phyloP scores from a whole-genome alignment of 257 asterid species.

The Solanum virginianum region DNA sequence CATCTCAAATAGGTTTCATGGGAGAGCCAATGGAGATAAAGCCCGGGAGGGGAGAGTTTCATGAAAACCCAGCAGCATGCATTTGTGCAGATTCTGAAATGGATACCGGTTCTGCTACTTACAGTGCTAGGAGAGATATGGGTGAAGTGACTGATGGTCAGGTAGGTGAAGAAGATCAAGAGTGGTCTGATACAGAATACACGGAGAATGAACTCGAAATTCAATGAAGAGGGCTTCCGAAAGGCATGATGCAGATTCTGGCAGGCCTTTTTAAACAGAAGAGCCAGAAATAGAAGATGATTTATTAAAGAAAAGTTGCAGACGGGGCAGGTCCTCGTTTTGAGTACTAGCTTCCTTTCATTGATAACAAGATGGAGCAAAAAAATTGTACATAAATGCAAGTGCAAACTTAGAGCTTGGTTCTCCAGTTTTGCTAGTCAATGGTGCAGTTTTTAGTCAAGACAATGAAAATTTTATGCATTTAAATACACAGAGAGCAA shows the following conservation, averaged over 20 bases:
- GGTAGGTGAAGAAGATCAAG: slow-evolving; percentile 32
- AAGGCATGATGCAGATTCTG: slow-evolving; percentile 8
- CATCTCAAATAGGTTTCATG: slow-evolving; percentile 58
- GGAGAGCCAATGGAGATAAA: slow-evolving; percentile 55
- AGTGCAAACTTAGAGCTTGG: not conserved
- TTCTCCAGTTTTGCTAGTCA: not conserved
- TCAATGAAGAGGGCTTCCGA: not conserved
- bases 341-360: not conserved
- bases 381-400: not conserved
- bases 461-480: not conserved
- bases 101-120: not conserved
- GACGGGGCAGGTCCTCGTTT: not conserved
- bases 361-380: not conserved
- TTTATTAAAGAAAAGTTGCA: not conserved
- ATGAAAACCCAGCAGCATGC: slow-evolving; percentile 62
- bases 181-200: slow-evolving; percentile 33
- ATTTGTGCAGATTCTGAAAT: slow-evolving; percentile 32
- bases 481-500: not conserved
- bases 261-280: not conserved
- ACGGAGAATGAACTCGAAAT: slow-evolving; percentile 11
- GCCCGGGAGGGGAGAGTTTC: slow-evolving; percentile 55
- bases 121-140: not conserved
- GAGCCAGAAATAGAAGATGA: slow-evolving; percentile 17
- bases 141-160: slow-evolving; percentile 24
- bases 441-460: not conserved